Base-by-base conservation (phyloP, 345 rosid species). In the Erucastrum elatum region DNA sequence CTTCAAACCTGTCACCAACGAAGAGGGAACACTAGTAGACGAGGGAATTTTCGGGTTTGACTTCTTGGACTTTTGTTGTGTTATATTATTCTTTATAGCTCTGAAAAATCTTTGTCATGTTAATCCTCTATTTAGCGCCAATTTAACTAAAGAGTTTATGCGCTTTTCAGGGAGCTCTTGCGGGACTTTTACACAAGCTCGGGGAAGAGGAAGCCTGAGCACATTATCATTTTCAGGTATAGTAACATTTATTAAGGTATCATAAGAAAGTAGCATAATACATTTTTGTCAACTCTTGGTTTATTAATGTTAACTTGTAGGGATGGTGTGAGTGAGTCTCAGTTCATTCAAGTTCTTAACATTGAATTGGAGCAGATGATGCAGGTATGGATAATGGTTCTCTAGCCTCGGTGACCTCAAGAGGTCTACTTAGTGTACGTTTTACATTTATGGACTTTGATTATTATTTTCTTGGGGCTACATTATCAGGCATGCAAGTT, bases 261-360 rank as follows among this genome's bases (percentile, higher is more conserved):
- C 68, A 30, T 72, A 25, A 44, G n/a, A 31, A 72, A 60, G 25
- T 58, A 26, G 35, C 64, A 44, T 53, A 16, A 69, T 8, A n/a
- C 37, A 39, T 39, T 26, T 49, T 15, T 33, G 29, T 15, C 8
- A 30, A 73, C 68, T 9, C 21, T 21, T 34, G 51, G 29, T 58
- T 56, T 69, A 29, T 68, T 66, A 58, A 35, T 63, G 29, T 72
- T 49, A 21, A 51, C 15, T 74, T 78, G 70, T 70, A 92, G 98
- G 95, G 98, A 94, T 78, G 98, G 98, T 11, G 98, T 91, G 9
- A 92, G 98, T 21, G 98, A 91, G 75, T 92, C 98, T 0, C 96
- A 94, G 61, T 94, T 94, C 82, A 91, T 83, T 63, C 98, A 91
- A 81, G 97, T 94, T 71, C 77, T 92, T 62, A 94, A 94, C 33